Evolutionary conservation across 208 protist genomes (phyloP), one percentile per base, ranked within the genome.

Genomic region (Trypanosoma mega): DNA sequence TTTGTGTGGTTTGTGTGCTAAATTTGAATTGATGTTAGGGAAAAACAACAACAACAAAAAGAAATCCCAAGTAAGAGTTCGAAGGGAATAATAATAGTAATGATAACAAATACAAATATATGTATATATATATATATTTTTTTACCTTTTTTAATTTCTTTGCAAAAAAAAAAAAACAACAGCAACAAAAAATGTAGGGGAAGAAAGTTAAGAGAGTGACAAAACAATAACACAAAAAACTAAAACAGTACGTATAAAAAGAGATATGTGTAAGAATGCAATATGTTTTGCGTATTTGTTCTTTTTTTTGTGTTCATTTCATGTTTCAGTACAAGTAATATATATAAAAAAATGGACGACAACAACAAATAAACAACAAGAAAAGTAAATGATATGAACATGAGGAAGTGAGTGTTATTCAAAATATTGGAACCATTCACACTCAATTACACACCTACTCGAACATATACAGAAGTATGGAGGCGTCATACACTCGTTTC

Each of bases 181-280:
- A 57, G 21, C 26, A 8, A 66, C 14, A 30, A 24, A 73, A 73
- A 50, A 69, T 34, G 54, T 63, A 45, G 52, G 23, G 12, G 31
- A 56, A 26, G 43, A 66, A 70, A 48, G 47, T 41, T 65, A 54
- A 64, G 1, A 55, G 14, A 9, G 23, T 34, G 26, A 49, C 31
- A 53, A 51, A 23, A 54, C 57, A 33, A 68, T 41, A 50, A 44
- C 23, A 39, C 12, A 34, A 44, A 20, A 9, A 58, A 66, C 30
- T 12, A 11, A 21, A 29, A 5, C 37, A 33, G 7, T 24, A 9
- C 58, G 23, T 44, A 55, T 61, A 36, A 56, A 29, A 18, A 47
- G 29, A 33, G 39, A 62, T 30, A 68, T 50, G 31, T 62, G 57
- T 56, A 26, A 23, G 37, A 34, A 23, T 61, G 56, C 3, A 52